A percentile compares a stretch with the other conserved stretches of the same genome.
These are phyloP conservation scores for Amniculicola lignicola DNA, from an alignment of 495 filamentous ascomycete genomes.

Conservation along the genomic window DNA sequence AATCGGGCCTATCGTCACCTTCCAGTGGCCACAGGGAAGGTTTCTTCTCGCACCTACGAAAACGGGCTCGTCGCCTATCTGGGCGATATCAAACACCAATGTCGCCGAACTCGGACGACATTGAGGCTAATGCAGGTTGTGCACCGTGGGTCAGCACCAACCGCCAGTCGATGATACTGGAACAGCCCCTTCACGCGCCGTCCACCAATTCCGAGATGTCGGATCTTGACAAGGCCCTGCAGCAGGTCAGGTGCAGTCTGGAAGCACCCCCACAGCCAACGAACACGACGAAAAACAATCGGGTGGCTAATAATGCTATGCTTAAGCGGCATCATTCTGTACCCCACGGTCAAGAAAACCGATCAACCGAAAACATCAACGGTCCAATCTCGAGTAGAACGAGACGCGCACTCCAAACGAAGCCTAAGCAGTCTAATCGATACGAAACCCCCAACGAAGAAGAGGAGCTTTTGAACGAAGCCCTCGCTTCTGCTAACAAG, in stretches of 20 bases:
- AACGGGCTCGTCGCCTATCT: slow-evolving; percentile 87
- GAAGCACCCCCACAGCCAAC: slow-evolving; percentile 51
- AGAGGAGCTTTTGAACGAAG: slow-evolving; percentile 92
- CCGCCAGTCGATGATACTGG: slow-evolving; percentile 78
- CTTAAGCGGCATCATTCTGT: slow-evolving; percentile 65
- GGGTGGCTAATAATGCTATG: slow-evolving; percentile 37
- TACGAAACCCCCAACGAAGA: slow-evolving; percentile 97
- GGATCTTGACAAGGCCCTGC: slow-evolving; percentile 76
- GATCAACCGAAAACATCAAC: slow-evolving; percentile 61
- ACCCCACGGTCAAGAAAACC: slow-evolving; percentile 61
- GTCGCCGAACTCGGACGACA: slow-evolving; percentile 72
- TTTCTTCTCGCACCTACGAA: slow-evolving; percentile 96
- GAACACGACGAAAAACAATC: slow-evolving; percentile 29
- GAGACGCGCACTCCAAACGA: slow-evolving; percentile 71
- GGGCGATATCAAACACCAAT: slow-evolving; percentile 77
- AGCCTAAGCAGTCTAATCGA: slow-evolving; percentile 67
- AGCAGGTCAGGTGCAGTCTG: slow-evolving; percentile 62
- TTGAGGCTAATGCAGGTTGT: slow-evolving; percentile 89
- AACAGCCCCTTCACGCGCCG: slow-evolving; percentile 49
- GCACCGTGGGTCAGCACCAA: slow-evolving; percentile 79
- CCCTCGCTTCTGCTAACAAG: slow-evolving; percentile 56
- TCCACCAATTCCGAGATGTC: slow-evolving; percentile 51
- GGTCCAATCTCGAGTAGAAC: slow-evolving; percentile 78
- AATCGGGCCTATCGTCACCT: slow-evolving; percentile 61
- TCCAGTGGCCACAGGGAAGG: slow-evolving; percentile 77